phyloP scores from a whole-genome alignment of 768 basidiomycete species.

The Phaeotremella fagi region DNA sequence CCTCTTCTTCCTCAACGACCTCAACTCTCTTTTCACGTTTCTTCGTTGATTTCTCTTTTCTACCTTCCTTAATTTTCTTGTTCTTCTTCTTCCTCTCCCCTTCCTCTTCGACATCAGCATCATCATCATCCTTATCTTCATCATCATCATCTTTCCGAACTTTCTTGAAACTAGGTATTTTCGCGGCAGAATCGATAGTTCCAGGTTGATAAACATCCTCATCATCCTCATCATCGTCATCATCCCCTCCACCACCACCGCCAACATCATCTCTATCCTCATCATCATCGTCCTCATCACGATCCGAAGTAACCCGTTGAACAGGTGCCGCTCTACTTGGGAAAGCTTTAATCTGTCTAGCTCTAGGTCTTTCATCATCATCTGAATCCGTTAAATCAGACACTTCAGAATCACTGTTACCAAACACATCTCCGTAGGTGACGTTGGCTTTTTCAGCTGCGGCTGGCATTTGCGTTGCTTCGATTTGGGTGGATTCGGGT shows the following conservation, averaged over 20 bases:
- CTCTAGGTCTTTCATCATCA: constrained; percentile 49
- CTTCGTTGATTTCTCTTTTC: constrained; percentile 50
- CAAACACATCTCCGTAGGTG: constrained; percentile 20
- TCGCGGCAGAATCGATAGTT: constrained; percentile 18
- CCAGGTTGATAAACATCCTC: constrained; percentile 47
- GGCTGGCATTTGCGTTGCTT: no score
- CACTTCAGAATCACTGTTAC: constrained; percentile 60
- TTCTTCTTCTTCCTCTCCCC: constrained; percentile 54
- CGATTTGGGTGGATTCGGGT: neutral
- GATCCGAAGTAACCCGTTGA: constrained; percentile 46
- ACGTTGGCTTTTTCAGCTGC: no score
- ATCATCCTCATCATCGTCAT: constrained; percentile 53
- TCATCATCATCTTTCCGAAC: constrained; percentile 35
- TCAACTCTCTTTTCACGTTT: constrained; percentile 40
- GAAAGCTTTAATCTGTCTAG: constrained; percentile 14
- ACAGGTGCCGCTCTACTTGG: constrained; percentile 49
- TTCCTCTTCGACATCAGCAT: constrained; percentile 42
- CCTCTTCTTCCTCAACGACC: constrained; percentile 53
- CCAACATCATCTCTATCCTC: constrained; percentile 39
- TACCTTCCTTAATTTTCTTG: constrained; percentile 52
- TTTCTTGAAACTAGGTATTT: constrained; percentile 43
- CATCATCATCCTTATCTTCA: constrained; percentile 37
- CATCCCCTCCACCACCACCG: constrained; percentile 26
- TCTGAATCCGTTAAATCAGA: constrained; percentile 78
- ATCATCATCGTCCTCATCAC: constrained; percentile 50